These are phyloP conservation scores for Fusarium sp. DNA, from an alignment of 2,329 filamentous ascomycete species.

Conservation along the genomic window DNA sequence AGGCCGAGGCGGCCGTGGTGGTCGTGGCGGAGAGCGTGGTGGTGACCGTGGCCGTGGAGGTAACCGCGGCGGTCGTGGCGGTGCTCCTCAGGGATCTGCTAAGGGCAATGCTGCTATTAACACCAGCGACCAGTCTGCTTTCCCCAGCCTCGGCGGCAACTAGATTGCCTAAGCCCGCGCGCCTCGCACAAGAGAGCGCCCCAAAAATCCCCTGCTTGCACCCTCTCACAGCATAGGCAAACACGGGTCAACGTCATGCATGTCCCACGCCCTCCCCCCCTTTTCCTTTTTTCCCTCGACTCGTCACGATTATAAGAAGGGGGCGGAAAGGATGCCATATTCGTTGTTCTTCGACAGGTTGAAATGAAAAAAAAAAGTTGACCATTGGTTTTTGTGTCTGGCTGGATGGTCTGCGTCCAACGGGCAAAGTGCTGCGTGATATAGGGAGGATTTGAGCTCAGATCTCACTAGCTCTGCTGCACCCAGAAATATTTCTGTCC, in stretches of 20 bases:
- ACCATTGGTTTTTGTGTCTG: constrained; percentile 42
- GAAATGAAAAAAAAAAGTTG: constrained; percentile 44
- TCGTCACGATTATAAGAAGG: constrained; percentile 26
- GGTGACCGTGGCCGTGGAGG: constrained; percentile 48
- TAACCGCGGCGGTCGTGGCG: constrained; percentile 40
- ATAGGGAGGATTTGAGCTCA: constrained; percentile 35
- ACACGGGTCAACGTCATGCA: constrained; percentile 37
- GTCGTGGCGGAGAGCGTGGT: constrained; percentile 56
- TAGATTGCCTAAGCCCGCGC: constrained; percentile 46
- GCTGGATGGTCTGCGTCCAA: constrained; percentile 33
- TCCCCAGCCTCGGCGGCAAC: constrained; percentile 69
- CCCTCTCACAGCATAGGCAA: constrained; percentile 17
- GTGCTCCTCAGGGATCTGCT: constrained; percentile 49
- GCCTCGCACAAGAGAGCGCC: constrained; percentile 25
- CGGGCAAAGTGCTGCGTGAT: constrained; percentile 30
- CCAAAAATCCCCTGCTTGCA: constrained; percentile 24
- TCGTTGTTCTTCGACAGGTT: constrained; percentile 47
- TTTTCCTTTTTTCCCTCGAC: background rate
- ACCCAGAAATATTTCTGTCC: constrained; percentile 42
- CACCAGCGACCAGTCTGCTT: constrained; percentile 66
- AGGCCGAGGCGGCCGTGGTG: constrained; percentile 54
- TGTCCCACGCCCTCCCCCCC: constrained; percentile 27
- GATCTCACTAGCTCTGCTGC: constrained; percentile 41
- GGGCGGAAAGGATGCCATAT: constrained; percentile 31
- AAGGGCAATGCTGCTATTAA: constrained; percentile 55